Evolutionary conservation across 75 land plant genomes (phyloP).

Genomic region (Selaginella tamariscina): DNA sequence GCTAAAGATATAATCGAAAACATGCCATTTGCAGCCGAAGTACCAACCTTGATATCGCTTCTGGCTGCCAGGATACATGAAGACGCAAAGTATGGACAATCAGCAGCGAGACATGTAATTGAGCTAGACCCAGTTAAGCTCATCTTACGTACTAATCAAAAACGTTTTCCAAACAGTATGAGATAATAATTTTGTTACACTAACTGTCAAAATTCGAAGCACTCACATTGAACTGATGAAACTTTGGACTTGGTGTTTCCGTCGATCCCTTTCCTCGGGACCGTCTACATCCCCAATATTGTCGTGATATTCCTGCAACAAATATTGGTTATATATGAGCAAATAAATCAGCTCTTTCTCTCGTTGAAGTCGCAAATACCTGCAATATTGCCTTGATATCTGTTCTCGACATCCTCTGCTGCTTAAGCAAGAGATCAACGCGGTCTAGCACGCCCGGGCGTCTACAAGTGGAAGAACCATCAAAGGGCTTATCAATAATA

Average conservation of each 20-base stretch:
- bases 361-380: constrained; percentile 29
- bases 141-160: background rate
- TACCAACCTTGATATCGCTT: background rate
- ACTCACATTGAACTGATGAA: constrained; percentile 52
- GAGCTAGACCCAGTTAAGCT: background rate
- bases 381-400: constrained; percentile 71
- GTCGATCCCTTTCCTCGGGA: constrained; percentile 73
- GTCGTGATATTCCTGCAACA: constrained; percentile 79
- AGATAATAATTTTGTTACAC: background rate
- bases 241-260: constrained; percentile 50
- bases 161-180: background rate
- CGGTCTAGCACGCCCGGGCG: constrained; percentile 53
- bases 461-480: constrained; percentile 24
- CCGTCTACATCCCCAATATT: constrained; percentile 92
- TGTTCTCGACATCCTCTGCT: constrained; percentile 56
- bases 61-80: background rate
- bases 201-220: no score
- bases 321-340: background rate
- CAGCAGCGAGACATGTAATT: background rate
- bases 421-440: constrained; percentile 70
- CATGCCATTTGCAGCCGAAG: background rate
- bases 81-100: background rate
- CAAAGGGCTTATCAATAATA: background rate
- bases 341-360: background rate
- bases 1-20: background rate